These are phyloP conservation scores for Boletus reticuloceps DNA, from an alignment of 768 basidiomycete genomes.

Conservation along the genomic window DNA sequence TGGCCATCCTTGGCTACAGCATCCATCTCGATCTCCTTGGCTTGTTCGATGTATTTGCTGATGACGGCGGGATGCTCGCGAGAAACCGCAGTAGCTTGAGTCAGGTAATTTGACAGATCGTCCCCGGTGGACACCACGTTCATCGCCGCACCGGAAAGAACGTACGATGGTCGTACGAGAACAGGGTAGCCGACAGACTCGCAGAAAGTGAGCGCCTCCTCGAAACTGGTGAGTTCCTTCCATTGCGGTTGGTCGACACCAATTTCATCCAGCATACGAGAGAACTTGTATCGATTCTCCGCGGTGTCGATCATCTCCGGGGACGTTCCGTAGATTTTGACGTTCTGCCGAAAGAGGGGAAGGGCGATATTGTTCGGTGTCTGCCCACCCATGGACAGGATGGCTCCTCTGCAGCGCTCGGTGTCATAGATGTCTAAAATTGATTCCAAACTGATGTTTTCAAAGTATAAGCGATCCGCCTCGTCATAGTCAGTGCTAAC, in stretches of 20 bases:
- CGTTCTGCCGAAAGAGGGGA: conserved; percentile 93
- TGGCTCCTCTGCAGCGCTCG: conserved; percentile 86
- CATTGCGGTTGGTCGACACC: conserved; percentile 97
- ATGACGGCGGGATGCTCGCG: conserved; percentile 97
- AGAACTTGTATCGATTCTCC: conserved; percentile 99
- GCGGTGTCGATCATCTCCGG: conserved; percentile 99
- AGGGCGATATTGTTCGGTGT: conserved; percentile 99
- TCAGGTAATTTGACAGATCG: conserved; percentile 89
- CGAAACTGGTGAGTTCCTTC: conserved; percentile 93
- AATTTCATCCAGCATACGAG: conserved; percentile 93
- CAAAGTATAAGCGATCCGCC: conserved; percentile 97
- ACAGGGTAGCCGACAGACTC: conserved; percentile 93
- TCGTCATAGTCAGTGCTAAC: conserved; percentile 99
- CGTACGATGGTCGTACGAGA: conserved; percentile 95
- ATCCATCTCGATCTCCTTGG: conserved; percentile 99
- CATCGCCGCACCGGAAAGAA: conserved; percentile 99
- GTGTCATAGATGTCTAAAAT: conserved; percentile 96
- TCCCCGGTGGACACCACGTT: conserved; percentile 95
- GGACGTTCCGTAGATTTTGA: conserved; percentile 97
- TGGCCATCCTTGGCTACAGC: conserved; percentile 96
- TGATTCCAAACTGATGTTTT: conserved; percentile 95
- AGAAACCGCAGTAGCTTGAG: conserved; percentile 94
- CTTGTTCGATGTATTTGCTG: conserved; percentile 98
- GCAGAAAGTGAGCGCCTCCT: conserved; percentile 88
- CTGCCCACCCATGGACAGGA: conserved; percentile 98